These are phyloP conservation scores for Prunus fruticosa DNA, from an alignment of 306 rosid genomes.

Conservation along the genomic window DNA sequence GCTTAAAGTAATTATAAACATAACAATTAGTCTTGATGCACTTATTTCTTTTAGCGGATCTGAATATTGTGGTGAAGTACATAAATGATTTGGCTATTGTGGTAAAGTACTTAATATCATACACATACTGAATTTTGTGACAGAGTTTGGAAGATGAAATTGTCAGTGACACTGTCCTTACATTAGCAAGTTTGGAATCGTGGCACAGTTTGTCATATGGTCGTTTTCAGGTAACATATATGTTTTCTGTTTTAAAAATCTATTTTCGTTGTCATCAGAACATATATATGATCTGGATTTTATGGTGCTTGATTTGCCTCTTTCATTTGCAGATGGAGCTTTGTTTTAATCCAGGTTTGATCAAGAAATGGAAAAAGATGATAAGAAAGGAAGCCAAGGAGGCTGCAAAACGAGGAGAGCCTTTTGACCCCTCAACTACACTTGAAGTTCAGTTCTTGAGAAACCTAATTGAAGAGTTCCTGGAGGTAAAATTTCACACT, in stretches of 20 bases:
- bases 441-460: constrained; percentile 82
- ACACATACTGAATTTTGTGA: background rate
- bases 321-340: constrained; percentile 74
- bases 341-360: constrained; percentile 74
- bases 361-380: constrained; percentile 96
- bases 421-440: constrained; percentile 54
- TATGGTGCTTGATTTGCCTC: constrained; percentile 15
- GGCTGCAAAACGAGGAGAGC: constrained; percentile 56
- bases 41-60: background rate
- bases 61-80: background rate
- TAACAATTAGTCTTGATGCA: background rate
- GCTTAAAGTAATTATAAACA: background rate
- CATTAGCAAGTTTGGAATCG: constrained; percentile 80
- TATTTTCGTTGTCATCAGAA: constrained; percentile 16
- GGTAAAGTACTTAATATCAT: background rate
- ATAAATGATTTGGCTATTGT: background rate
- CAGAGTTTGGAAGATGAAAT: constrained; percentile 99
- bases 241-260: constrained; percentile 3
- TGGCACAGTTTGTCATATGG: constrained; percentile 95
- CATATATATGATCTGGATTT: constrained; percentile 14
- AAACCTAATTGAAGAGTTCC: constrained; percentile 81
- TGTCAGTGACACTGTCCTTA: constrained; percentile 78
- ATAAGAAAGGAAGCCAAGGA: constrained; percentile 66
- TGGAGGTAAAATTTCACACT: constrained; percentile 57
- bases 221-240: constrained; percentile 79